Conservation (phyloP, 75 land plant genomes). For the Pseudotsuga menziesii region DNA sequence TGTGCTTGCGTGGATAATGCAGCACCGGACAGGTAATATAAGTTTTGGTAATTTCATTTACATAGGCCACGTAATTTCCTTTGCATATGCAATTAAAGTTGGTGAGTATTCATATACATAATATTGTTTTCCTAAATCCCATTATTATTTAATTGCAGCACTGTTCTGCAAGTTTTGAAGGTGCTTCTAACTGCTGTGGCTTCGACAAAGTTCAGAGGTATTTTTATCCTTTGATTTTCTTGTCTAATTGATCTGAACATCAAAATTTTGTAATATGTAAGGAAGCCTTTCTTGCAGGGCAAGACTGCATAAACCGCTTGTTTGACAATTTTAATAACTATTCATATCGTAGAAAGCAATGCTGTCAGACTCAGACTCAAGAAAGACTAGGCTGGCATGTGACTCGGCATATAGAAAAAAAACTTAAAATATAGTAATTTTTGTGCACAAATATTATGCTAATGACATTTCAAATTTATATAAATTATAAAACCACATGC, state of each 20-base stretch:
- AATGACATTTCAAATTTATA: no score
- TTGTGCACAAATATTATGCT: no score
- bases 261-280: neutral
- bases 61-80: neutral
- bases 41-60: neutral
- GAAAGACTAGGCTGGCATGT: no score
- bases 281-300: neutral
- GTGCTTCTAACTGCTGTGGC: conserved; percentile 96
- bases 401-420: no score
- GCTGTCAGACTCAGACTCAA: no score
- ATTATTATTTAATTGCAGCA: conserved; percentile 46
- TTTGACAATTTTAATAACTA: neutral
- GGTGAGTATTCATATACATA: neutral
- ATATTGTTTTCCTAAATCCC: neutral
- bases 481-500: no score
- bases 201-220: conserved; percentile 87
- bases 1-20: conserved; percentile 86
- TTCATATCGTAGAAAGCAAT: neutral
- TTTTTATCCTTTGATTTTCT: neutral
- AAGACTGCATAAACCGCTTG: neutral
- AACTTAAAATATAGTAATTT: no score
- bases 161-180: conserved; percentile 89
- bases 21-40: conserved; percentile 72
- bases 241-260: neutral
- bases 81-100: neutral